Evolutionary conservation across 306 rosid species (phyloP).

Genomic region (Parietaria judaica): DNA sequence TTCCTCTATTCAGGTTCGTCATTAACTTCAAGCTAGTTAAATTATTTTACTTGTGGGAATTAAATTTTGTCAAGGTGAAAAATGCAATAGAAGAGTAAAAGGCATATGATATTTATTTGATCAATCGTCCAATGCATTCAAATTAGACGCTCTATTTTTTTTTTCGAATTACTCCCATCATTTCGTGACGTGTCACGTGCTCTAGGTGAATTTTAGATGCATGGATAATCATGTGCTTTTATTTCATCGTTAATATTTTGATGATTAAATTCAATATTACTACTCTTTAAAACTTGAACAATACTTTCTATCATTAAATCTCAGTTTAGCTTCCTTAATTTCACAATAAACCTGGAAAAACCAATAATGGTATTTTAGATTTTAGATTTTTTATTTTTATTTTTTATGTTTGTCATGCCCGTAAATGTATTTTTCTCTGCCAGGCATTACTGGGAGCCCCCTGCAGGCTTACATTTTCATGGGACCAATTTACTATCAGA

Average conservation of each 20-base stretch:
- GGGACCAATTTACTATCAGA: slow-evolving; percentile 99
- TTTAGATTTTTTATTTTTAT: too few relatives aligned
- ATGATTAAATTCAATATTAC: neutral
- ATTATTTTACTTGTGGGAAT: slow-evolving; percentile 6
- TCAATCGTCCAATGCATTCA: too few relatives aligned
- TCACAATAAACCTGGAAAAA: too few relatives aligned
- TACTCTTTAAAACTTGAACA: too few relatives aligned
- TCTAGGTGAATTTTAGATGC: too few relatives aligned
- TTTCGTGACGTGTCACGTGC: too few relatives aligned
- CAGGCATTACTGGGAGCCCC: slow-evolving; percentile 93
- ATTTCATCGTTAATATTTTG: neutral
- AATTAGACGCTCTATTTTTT: neutral
- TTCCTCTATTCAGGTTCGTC: slow-evolving; percentile 75
- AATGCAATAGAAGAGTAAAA: too few relatives aligned
- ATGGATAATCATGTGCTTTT: neutral
- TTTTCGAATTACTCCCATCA: neutral
- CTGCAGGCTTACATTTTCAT: slow-evolving; percentile 94
- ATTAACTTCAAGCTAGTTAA: slow-evolving; percentile 1
- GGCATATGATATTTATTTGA: too few relatives aligned
- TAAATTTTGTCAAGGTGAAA: neutral
- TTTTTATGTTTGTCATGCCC: too few relatives aligned
- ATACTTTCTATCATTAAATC: too few relatives aligned
- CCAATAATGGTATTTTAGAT: too few relatives aligned
- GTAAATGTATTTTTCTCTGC: slow-evolving; percentile 10
- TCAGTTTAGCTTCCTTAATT: too few relatives aligned